Percentiles rank a stretch among this genome's conserved stretches.
Evolutionary conservation across 768 basidiomycete genomes (phyloP).

Genomic region (Psilocybe tampanensis): DNA sequence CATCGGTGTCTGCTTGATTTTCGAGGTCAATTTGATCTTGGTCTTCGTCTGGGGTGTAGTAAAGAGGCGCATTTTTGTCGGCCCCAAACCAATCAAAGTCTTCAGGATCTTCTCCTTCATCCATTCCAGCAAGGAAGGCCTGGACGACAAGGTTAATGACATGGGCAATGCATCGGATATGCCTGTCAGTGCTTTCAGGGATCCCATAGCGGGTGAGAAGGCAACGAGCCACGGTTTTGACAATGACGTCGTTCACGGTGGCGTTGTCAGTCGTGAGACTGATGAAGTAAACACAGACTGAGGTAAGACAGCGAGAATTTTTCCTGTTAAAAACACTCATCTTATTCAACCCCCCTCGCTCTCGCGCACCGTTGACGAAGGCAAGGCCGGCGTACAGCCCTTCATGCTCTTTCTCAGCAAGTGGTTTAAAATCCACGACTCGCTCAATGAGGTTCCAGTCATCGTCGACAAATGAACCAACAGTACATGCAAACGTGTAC

Average conservation of each 20-base stretch:
- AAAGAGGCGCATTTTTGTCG: conserved; percentile 29
- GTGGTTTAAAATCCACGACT: conserved; percentile 32
- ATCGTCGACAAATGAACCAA: conserved; percentile 29
- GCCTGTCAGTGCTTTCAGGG: conserved; percentile 24
- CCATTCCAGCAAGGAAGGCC: conserved; percentile 22
- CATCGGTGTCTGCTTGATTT: conserved; percentile 7
- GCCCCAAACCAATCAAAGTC: conserved; percentile 25
- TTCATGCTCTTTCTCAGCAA: conserved; percentile 34
- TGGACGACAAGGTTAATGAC: conserved; percentile 39
- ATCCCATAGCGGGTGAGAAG: conserved; percentile 27
- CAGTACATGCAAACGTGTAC: conserved; percentile 34
- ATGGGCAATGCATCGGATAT: conserved; percentile 37
- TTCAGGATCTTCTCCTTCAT: conserved; percentile 29
- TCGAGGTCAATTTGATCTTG: conserved; percentile 18
- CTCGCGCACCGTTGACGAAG: conserved; percentile 24
- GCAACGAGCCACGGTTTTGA: conserved; percentile 20
- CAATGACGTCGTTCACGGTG: conserved; percentile 33
- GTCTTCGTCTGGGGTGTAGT: conserved; percentile 29
- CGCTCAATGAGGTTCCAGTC: conserved; percentile 33
- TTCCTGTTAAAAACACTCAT: no score
- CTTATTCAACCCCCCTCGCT: conserved; percentile 31
- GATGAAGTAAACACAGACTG: conserved; percentile 19
- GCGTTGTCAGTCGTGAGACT: conserved; percentile 37
- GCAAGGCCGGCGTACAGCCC: conserved; percentile 31
- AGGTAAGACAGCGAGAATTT: no score